phyloP scores from a whole-genome alignment of 352 stramenopile species.

The Pythium dissotocum region DNA sequence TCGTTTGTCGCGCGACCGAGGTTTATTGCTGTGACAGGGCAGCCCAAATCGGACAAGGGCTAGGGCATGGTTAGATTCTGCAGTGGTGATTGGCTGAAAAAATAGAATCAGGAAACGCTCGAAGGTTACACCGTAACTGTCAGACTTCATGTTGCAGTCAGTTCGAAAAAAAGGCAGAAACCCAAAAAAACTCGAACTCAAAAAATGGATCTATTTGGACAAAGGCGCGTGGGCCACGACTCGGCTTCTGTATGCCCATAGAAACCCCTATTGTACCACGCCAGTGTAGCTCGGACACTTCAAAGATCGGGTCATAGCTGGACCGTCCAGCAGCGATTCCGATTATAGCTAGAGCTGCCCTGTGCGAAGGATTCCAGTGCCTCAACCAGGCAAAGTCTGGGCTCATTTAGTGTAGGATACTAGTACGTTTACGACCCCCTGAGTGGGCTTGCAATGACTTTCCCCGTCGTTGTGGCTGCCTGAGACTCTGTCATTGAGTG shows the following conservation, averaged over 20 bases:
- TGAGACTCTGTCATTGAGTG: not conserved
- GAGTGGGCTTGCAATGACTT: not conserved
- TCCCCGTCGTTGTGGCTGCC: not conserved
- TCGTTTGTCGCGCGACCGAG: conserved; percentile 4
- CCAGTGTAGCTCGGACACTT: not conserved
- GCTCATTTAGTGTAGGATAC: not conserved
- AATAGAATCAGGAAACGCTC: conserved; percentile 6
- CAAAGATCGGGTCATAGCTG: not conserved
- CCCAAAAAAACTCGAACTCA: not conserved
- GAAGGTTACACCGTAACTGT: not conserved
- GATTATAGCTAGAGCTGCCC: too few relatives aligned
- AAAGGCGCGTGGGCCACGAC: not conserved
- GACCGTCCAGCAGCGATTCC: not conserved
- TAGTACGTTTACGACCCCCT: not conserved
- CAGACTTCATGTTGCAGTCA: conserved; percentile 2
- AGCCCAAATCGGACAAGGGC: conserved; percentile 27
- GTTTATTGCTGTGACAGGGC: conserved; percentile 2
- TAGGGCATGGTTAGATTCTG: conserved; percentile 6
- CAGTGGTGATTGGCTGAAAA: conserved; percentile 8
- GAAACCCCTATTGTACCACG: not conserved
- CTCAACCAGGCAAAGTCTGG: not conserved
- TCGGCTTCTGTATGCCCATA: not conserved
- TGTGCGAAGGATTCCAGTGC: too few relatives aligned
- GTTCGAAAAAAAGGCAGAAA: conserved; percentile 3
- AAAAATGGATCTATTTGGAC: not conserved